Base-by-base conservation (phyloP, 1,139 yeast species). In the Candida frijolesensis region DNA sequence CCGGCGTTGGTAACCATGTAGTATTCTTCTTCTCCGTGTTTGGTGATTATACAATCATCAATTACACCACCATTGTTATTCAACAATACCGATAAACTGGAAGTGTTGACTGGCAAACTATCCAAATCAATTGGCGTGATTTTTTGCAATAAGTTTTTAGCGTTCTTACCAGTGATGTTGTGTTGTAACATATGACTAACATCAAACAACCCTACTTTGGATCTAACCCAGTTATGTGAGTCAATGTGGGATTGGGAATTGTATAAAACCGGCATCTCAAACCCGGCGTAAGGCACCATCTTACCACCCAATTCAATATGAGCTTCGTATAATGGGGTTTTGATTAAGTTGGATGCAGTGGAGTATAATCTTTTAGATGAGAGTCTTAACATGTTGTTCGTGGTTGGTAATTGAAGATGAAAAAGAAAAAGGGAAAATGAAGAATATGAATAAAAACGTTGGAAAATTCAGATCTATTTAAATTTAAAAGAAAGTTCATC, bases 151-250 rank as follows among this genome's bases (percentile, higher is more conserved):
- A 92, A 82, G 12, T 76, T 75, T n/a, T 82, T 72, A 0, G 96
- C 82, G 38, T 82, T 86, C 1, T 80, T 71, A 11, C 99, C 99
- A 2, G 68, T 65, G 54, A 94, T 68, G 42, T 76, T 78, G 68
- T 94, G 97, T 71, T 94, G 98, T 52, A 92, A 80, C 99, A 94
- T 94, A 71, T 94, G 99, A 52, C 97, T 89, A 44, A 94, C 99
- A 67, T 94, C 99, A 62, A 94, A 94, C 51, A 94, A 73, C 5
- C 99, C 99, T 45, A 92, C 94, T 56, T 88, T 82, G 33, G 76
- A 65, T 66, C 99, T 83, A 0, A 94, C 96, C 97, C 98, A 94
- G 55, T 87, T 81, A 72, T 94, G 99, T 1, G 97, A 91, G 54
- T 91, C 96, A 45, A 90, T 84, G 67, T 92, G 98, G 3, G 90